Percentiles rank a stretch among this genome's conserved stretches.
These are phyloP conservation scores for Blastomyces gilchristii DNA, from an alignment of 2,329 filamentous ascomycete genomes.

Conservation along the genomic window DNA sequence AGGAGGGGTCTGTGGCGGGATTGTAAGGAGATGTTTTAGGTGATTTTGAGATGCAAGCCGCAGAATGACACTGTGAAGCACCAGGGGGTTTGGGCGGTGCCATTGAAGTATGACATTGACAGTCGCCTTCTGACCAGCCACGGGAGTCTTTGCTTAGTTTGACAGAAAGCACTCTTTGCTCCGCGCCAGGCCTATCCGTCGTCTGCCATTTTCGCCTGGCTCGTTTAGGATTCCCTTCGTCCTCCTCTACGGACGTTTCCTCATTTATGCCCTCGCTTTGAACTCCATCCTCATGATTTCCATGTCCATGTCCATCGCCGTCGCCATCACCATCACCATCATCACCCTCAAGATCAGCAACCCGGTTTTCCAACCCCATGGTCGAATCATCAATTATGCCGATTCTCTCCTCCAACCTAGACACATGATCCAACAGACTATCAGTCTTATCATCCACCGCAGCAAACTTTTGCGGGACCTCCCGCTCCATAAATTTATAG, in stretches of 20 bases:
- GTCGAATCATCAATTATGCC: conserved; percentile 21
- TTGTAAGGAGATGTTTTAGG: background rate
- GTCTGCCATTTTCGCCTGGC: background rate
- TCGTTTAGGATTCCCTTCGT: background rate
- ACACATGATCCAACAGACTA: conserved; percentile 20
- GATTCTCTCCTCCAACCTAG: conserved; percentile 20
- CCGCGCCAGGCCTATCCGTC: background rate
- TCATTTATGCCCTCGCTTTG: background rate
- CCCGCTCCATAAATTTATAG: conserved; percentile 20
- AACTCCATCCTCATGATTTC: background rate
- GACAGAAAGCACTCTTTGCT: background rate
- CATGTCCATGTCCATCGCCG: background rate
- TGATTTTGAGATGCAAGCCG: background rate
- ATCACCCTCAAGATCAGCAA: conserved; percentile 18
- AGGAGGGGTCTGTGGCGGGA: background rate
- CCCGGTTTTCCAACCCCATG: conserved; percentile 17
- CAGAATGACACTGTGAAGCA: background rate
- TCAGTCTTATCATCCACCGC: conserved; percentile 23
- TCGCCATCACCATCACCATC: conserved; percentile 1
- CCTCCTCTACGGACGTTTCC: background rate
- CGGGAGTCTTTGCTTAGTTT: background rate
- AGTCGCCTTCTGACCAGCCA: background rate
- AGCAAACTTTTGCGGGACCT: conserved; percentile 20
- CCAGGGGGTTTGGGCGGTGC: background rate
- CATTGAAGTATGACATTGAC: background rate